A percentile compares a stretch with the other conserved stretches of the same genome.
phyloP scores from a whole-genome alignment of 2,329 filamentous ascomycete species.

The Epichloe uncinata region DNA sequence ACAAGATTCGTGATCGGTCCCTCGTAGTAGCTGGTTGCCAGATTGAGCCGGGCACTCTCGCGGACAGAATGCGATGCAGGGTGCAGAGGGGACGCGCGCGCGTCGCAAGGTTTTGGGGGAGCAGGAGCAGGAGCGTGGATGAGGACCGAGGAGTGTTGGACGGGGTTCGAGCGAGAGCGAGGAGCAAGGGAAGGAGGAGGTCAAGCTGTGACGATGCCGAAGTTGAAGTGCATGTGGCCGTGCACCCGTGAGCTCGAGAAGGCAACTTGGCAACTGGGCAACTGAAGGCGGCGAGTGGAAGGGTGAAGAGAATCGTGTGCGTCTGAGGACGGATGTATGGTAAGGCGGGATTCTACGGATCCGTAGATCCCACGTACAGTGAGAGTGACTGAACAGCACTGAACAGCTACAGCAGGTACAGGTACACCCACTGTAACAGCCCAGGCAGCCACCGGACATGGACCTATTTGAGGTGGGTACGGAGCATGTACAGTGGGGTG shows the following conservation, averaged over 20 bases:
- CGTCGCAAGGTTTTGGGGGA: conserved; percentile 2
- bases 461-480: too few relatives aligned
- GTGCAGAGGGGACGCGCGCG: not conserved
- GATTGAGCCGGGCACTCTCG: not conserved
- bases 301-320: not conserved
- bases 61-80: not conserved
- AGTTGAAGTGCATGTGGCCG: conserved; percentile 10
- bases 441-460: too few relatives aligned
- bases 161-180: conserved; percentile 1
- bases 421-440: too few relatives aligned
- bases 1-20: not conserved
- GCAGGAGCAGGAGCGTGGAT: not conserved
- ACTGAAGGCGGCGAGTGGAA: conserved; percentile 1
- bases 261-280: not conserved
- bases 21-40: not conserved
- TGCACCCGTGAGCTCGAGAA: conserved; percentile 7
- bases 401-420: too few relatives aligned
- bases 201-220: not conserved
- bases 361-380: not conserved
- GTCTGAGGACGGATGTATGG: not conserved
- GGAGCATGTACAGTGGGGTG: too few relatives aligned
- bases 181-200: conserved; percentile 1
- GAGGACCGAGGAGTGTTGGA: not conserved
- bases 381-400: too few relatives aligned
- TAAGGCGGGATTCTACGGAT: too few relatives aligned